Evolutionary conservation across 2,329 filamentous ascomycete species (phyloP).

Genomic region (Teratosphaeria viscida): DNA sequence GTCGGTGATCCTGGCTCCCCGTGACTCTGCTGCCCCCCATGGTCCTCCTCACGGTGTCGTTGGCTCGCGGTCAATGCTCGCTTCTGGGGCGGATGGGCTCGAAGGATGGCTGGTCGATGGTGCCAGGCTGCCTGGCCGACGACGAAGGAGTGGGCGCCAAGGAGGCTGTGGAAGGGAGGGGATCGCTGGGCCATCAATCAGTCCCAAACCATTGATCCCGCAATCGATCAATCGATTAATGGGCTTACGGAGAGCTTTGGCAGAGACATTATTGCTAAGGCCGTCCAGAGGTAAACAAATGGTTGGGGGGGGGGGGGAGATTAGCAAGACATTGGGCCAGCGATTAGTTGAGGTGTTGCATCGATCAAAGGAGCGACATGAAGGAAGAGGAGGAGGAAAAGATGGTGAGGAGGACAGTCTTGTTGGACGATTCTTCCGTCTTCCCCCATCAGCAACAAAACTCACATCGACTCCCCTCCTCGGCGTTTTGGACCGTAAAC

Average conservation of each 20-base stretch:
- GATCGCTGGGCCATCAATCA: constrained; percentile 12
- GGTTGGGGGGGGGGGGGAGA: not conserved
- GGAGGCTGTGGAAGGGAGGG: constrained; percentile 20
- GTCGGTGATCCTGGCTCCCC: constrained; percentile 1
- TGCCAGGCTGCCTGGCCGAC: constrained; percentile 25
- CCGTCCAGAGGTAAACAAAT: not conserved
- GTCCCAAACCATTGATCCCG: not conserved
- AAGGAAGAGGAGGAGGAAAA: not conserved
- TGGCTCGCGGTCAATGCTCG: not conserved
- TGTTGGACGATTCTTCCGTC: not conserved
- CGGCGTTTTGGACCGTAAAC: not conserved
- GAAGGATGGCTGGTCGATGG: constrained; percentile 12
- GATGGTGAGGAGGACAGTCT: too few species aligned
- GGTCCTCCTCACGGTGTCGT: not conserved
- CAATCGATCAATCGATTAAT: not conserved
- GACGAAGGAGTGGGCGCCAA: constrained; percentile 24
- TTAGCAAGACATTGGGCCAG: not conserved
- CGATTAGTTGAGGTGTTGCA: not conserved
- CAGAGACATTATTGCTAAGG: constrained; percentile 5
- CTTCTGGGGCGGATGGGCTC: not conserved
- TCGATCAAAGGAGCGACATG: constrained; percentile 2
- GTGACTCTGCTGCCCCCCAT: constrained; percentile 3
- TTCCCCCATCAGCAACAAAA: not conserved
- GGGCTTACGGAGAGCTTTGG: constrained; percentile 5
- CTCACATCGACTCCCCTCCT: not conserved